Percentiles rank a stretch among this genome's conserved stretches.
Conservation (phyloP, 345 rosid species). For the Pugionium cornutum region DNA sequence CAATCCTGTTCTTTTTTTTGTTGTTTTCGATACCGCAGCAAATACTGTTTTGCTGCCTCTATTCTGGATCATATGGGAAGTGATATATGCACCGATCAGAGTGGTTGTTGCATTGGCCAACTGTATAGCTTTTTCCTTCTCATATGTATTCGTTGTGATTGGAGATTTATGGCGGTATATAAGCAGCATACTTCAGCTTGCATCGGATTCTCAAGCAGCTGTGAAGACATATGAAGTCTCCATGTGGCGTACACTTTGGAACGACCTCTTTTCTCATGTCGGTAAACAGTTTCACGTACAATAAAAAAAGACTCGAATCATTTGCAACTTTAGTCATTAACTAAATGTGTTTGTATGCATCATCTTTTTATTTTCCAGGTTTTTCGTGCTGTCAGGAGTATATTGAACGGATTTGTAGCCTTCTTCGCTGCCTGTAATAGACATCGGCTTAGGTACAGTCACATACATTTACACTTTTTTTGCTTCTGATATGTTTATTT, state of each 20-base stretch:
- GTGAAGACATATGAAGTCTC: conserved; percentile 69
- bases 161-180: conserved; percentile 59
- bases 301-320: background rate
- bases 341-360: conserved; percentile 10
- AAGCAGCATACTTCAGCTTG: conserved; percentile 56
- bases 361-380: conserved; percentile 47
- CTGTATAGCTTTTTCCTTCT: conserved; percentile 48
- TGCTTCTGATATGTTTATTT: background rate
- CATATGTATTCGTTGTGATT: conserved; percentile 45
- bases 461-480: background rate
- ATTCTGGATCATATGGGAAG: conserved; percentile 68
- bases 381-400: conserved; percentile 88
- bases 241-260: conserved; percentile 91
- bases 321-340: background rate
- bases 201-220: conserved; percentile 65
- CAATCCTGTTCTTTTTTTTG: conserved; percentile 1
- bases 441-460: conserved; percentile 87
- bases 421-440: conserved; percentile 91
- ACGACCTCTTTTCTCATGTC: conserved; percentile 95
- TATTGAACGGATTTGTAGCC: conserved; percentile 84
- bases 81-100: conserved; percentile 66
- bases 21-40: conserved; percentile 48
- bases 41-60: conserved; percentile 58
- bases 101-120: conserved; percentile 54
- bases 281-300: conserved; percentile 13